Base-by-base conservation (phyloP, 495 filamentous ascomycete species). In the Penicillium canariense region DNA sequence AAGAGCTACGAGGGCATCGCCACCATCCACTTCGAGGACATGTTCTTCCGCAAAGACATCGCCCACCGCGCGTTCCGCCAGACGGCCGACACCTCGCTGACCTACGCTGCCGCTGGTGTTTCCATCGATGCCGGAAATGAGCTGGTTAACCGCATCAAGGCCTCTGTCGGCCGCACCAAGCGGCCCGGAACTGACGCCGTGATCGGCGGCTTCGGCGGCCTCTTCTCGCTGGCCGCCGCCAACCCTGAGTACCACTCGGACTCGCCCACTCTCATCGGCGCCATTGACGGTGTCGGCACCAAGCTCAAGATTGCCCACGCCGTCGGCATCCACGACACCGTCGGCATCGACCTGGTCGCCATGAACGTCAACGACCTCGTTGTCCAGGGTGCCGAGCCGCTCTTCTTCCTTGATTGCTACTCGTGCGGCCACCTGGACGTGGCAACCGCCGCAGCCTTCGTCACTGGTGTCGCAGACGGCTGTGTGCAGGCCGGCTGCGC, bases 321-420 rank as follows among this genome's bases (percentile, higher is more conserved):
- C 4, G 87, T 93, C 63, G 79, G 84, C 48, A 89, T 96, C 73
- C 92, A 96, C 73, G 84, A 89, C 70, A 96, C 90, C 5, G 91
- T 97, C 11, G 93, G 90, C 57, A 90, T 97, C 62, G 94, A 98
- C 68, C 81, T 98, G 11, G 95, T 97, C 2, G 94, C 94, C 57
- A 97, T 97, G 95, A 96, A 95, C 69, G 94, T 96, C 65, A 97
- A 98, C 71, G 94, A 97, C 71, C 80, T 97, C 0, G 85, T 97
- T 39, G 94, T 96, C 12, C 91, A 97, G 71, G 94, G 94, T 46
- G 94, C 94, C 1, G 87, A 93, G 66, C 89, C 94, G 9, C 78
- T 96, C 64, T 90, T 90, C 76, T 97, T 98, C 81, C 84, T 96
- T 45, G 94, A 97, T 77, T 96, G 90, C 80, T 96, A 91, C 78